phyloP scores from a whole-genome alignment of 257 asterid species.

The Solanum corneliomulleri region DNA sequence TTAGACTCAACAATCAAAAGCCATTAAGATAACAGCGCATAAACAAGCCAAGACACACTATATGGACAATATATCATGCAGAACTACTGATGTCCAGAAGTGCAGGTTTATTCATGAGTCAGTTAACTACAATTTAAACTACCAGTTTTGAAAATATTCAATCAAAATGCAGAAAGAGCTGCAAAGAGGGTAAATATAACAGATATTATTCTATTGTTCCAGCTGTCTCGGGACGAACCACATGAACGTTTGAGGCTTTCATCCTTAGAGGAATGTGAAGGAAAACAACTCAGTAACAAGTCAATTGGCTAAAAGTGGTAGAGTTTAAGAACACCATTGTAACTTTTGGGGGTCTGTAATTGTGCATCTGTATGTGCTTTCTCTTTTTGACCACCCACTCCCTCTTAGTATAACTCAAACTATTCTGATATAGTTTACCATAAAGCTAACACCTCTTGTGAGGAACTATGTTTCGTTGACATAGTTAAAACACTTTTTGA shows the following conservation, averaged over 20 bases:
- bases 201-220: not conserved
- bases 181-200: not conserved
- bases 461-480: not conserved
- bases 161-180: not conserved
- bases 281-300: not conserved
- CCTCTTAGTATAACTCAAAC: not conserved
- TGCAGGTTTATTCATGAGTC: not conserved
- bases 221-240: not conserved
- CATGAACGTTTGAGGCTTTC: not conserved
- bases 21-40: not conserved
- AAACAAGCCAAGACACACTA: not conserved
- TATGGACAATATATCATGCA: not conserved
- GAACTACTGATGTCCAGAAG: not conserved
- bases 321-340: not conserved
- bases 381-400: not conserved
- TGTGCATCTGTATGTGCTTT: not conserved
- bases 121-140: not conserved
- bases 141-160: not conserved
- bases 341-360: not conserved
- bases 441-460: not conserved
- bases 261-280: not conserved
- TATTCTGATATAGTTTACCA: not conserved
- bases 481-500: not conserved
- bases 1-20: slow-evolving; percentile 8
- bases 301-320: not conserved